These are phyloP conservation scores for Cladosporium sp. DNA, from an alignment of 2,329 filamentous ascomycete species.

Conservation along the genomic window DNA sequence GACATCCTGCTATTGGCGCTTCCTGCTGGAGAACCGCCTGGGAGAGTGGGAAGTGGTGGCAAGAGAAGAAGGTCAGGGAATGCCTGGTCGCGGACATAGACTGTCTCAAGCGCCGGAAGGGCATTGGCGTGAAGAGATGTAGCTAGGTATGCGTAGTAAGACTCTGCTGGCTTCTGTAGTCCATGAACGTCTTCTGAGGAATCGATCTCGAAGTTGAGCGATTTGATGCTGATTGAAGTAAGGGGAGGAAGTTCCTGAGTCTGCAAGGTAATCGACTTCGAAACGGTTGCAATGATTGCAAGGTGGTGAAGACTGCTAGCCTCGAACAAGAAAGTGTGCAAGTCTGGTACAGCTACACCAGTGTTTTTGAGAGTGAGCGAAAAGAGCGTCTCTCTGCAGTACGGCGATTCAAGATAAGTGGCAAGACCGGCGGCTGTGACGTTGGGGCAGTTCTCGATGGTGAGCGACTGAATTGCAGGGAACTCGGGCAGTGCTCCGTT, in stretches of 20 bases:
- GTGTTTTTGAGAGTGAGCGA: constrained; percentile 69
- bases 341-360: constrained; percentile 59
- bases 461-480: constrained; percentile 69
- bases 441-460: constrained; percentile 65
- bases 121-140: constrained; percentile 73
- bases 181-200: constrained; percentile 58
- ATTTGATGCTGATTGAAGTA: constrained; percentile 63
- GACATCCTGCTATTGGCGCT: constrained; percentile 24
- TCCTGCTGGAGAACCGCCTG: constrained; percentile 31
- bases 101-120: constrained; percentile 66
- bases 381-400: constrained; percentile 58
- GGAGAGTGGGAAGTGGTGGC: constrained; percentile 58
- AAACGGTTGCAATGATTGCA: constrained; percentile 53
- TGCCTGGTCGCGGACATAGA: constrained; percentile 80
- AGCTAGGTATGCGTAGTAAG: constrained; percentile 82
- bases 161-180: constrained; percentile 47
- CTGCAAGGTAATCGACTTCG: constrained; percentile 51
- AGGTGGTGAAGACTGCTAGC: constrained; percentile 58
- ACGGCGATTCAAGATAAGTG: constrained; percentile 60
- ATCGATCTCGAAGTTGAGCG: constrained; percentile 79
- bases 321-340: constrained; percentile 58
- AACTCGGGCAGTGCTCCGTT: constrained; percentile 60
- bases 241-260: constrained; percentile 57
- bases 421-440: constrained; percentile 69
- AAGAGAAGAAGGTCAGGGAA: constrained; percentile 79